These are phyloP conservation scores for Venustampulla echinocandica DNA, from an alignment of 495 filamentous ascomycete genomes.

Conservation along the genomic window DNA sequence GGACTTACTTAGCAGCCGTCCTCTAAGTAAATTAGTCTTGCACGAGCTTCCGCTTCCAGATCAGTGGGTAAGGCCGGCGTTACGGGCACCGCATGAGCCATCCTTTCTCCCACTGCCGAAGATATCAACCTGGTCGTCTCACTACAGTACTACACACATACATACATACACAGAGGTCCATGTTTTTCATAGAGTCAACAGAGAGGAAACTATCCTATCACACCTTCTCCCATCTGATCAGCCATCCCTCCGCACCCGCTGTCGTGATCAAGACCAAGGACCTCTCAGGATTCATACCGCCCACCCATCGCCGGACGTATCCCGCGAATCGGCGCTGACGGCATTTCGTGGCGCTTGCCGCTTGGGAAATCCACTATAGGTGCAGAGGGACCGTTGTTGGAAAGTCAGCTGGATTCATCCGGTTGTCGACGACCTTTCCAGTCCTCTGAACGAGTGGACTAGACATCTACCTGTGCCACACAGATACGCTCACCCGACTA, in stretches of 20 bases:
- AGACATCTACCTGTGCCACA: conserved; percentile 17
- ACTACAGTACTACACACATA: too few relatives aligned
- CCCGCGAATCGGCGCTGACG: conserved; percentile 19
- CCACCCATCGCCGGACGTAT: conserved; percentile 10
- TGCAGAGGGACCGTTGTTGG: conserved; percentile 1
- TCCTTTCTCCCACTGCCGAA: conserved; percentile 19
- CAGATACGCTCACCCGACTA: conserved; percentile 11
- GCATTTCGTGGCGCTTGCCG: conserved; percentile 21
- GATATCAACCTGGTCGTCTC: not conserved
- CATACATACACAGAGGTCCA: too few relatives aligned
- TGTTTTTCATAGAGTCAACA: too few relatives aligned
- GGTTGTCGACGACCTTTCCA: conserved; percentile 8
- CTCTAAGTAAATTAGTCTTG: conserved; percentile 10
- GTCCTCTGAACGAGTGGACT: conserved; percentile 13
- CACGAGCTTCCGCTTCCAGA: conserved; percentile 23
- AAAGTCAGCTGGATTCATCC: conserved; percentile 17
- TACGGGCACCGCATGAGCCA: conserved; percentile 21
- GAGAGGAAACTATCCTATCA: too few relatives aligned
- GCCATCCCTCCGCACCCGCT: not conserved
- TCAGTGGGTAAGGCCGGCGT: conserved; percentile 20
- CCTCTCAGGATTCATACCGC: conserved; percentile 8
- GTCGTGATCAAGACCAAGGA: not conserved
- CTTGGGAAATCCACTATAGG: conserved; percentile 5
- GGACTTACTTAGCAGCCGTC: conserved; percentile 6
- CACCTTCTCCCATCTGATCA: not conserved